These are phyloP conservation scores for Penicillium sp. DNA, from an alignment of 2,329 filamentous ascomycete genomes.

Conservation along the genomic window DNA sequence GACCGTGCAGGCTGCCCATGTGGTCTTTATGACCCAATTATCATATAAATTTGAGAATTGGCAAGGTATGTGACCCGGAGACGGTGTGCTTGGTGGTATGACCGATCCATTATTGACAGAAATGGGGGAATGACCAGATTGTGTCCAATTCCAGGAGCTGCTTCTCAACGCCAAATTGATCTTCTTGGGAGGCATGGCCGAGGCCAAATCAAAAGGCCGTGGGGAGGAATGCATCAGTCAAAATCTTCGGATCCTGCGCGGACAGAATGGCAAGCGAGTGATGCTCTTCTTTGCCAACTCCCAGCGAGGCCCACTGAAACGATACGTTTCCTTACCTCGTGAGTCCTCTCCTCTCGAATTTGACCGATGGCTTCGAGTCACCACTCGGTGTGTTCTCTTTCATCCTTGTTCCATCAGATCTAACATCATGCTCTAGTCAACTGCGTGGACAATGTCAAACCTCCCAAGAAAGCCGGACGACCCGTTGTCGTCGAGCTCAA, in stretches of 20 bases:
- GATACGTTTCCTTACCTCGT: conserved; percentile 39
- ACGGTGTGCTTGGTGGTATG: too few relatives aligned
- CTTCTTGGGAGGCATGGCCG: conserved; percentile 39
- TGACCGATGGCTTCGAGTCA: background rate
- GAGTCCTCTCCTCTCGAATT: conserved; percentile 4
- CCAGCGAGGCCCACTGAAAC: conserved; percentile 35
- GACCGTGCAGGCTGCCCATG: conserved; percentile 35
- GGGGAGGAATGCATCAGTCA: conserved; percentile 43
- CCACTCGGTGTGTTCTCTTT: background rate
- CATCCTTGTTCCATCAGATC: background rate
- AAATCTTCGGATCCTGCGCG: conserved; percentile 37
- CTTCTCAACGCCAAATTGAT: conserved; percentile 35
- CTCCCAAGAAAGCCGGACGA: conserved; percentile 34
- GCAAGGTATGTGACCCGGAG: conserved; percentile 25
- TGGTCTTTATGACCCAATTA: conserved; percentile 36
- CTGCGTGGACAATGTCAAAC: conserved; percentile 34
- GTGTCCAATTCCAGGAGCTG: conserved; percentile 37
- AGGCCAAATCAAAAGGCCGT: conserved; percentile 40
- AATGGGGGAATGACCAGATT: conserved; percentile 24
- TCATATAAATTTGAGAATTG: conserved; percentile 41
- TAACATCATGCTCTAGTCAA: conserved; percentile 26
- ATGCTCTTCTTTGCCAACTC: conserved; percentile 41
- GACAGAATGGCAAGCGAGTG: conserved; percentile 29
- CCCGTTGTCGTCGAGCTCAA: conserved; percentile 34
- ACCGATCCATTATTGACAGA: too few relatives aligned